phyloP scores from a whole-genome alignment of 768 basidiomycete species.

The Hygrophorus pudorinus region DNA sequence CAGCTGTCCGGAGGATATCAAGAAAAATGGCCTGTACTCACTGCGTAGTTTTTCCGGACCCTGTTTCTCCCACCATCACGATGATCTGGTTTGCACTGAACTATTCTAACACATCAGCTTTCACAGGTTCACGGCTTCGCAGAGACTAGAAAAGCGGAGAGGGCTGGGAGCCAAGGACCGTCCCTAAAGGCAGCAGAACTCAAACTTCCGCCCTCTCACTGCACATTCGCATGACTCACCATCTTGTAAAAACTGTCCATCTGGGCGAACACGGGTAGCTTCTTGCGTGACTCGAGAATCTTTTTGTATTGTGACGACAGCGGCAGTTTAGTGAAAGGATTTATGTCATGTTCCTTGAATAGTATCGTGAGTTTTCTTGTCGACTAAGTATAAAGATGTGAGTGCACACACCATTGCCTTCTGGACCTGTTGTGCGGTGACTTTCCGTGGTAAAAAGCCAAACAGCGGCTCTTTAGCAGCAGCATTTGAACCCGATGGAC shows the following conservation, averaged over 20 bases:
- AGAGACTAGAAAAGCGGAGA: conserved; percentile 8
- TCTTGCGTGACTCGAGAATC: conserved; percentile 77
- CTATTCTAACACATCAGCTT: conserved; percentile 28
- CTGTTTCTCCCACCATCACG: conserved; percentile 90
- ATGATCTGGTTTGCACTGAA: conserved; percentile 77
- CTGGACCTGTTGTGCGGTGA: conserved; percentile 54
- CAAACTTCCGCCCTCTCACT: conserved; percentile 30
- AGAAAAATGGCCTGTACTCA: conserved; percentile 27
- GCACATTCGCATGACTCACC: conserved; percentile 39
- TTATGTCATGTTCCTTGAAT: conserved; percentile 61
- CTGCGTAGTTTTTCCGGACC: conserved; percentile 95
- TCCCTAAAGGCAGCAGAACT: conserved; percentile 34
- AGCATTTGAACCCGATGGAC: conserved; percentile 10
- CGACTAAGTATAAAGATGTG: background rate
- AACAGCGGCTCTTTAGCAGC: conserved; percentile 49
- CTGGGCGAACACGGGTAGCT: conserved; percentile 83
- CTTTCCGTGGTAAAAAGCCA: conserved; percentile 65
- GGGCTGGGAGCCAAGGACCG: conserved; percentile 22
- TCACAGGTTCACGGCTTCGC: conserved; percentile 5
- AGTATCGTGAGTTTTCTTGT: background rate
- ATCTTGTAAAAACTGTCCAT: conserved; percentile 91
- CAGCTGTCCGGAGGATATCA: background rate
- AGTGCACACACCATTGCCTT: conserved; percentile 51
- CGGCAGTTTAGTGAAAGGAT: conserved; percentile 81
- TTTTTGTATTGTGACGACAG: conserved; percentile 75